Base-by-base conservation (phyloP, 306 rosid species). In the Castanea crenata region DNA sequence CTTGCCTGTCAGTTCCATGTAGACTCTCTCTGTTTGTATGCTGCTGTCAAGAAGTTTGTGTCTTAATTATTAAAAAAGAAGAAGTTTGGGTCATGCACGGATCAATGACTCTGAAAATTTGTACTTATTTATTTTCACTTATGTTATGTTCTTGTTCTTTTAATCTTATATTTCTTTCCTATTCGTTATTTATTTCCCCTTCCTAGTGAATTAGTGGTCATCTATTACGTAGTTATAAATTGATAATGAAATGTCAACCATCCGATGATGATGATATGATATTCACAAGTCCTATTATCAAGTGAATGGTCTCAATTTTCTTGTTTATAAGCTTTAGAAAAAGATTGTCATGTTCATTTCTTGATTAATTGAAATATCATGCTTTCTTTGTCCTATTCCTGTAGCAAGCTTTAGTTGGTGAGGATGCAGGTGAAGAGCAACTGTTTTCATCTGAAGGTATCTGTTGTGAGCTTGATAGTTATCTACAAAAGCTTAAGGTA, bases 361-460 rank as follows among this genome's bases (percentile, higher is more conserved):
- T 62, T n/a, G 69, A 67, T 85, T 75, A 62, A 57, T 49, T 79
- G 70, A 11, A 20, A 69, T 85, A 15, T 20, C 15, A 38, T 61
- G 29, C 76, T 23, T 78, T 12, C 34, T 80, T 69, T 76, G 44
- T 80, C 57, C 20, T 71, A 65, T 80, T 81, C 35, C 62, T 81
- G 69, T 82, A 94, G 98, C 93, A 92, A 91, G 97, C 98, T 81
- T 90, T 94, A 86, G 99, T 92, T 82, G 97, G 97, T 23, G 97
- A 94, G 86, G 89, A 85, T 80, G 82, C 88, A 27, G 93, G 92
- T 68, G 99, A 95, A 80, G 97, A 92, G 62, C 97, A 92, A 62
- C 97, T 95, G 55, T 94, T 95, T 88, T 92, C 97, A 80, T 76
- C 93, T 59, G 93, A 84, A 80, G 76, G 81, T 63, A 55, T 77